Conservation (phyloP, 371 early-diverging fungal genomes). For the Apophysomyces variabilis region DNA sequence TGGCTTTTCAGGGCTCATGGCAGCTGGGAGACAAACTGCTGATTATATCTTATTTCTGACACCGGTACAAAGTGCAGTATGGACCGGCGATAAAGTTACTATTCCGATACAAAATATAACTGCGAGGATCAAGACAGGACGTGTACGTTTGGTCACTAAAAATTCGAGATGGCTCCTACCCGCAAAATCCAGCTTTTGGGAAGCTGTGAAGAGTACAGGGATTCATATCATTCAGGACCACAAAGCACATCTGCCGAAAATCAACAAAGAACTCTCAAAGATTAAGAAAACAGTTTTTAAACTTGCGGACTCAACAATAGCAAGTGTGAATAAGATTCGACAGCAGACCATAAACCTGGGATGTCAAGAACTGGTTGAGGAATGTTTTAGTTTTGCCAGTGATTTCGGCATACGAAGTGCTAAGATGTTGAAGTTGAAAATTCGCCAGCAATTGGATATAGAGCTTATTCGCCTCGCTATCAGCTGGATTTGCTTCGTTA, state of each 20-base stretch:
- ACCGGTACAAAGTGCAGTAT: constrained; percentile 61
- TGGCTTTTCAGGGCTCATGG: background rate
- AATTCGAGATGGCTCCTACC: constrained; percentile 46
- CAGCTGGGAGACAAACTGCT: constrained; percentile 22
- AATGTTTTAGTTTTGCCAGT: constrained; percentile 82
- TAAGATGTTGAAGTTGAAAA: constrained; percentile 61
- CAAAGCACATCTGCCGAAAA: constrained; percentile 58
- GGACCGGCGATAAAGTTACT: constrained; percentile 60
- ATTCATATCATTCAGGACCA: constrained; percentile 63
- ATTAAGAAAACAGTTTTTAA: constrained; percentile 62
- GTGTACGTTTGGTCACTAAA: constrained; percentile 69
- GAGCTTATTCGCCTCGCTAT: constrained; percentile 74
- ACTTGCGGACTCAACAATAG: constrained; percentile 58
- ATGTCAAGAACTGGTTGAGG: constrained; percentile 78
- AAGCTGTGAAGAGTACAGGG: constrained; percentile 46
- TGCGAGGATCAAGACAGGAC: constrained; percentile 62
- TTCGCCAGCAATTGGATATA: constrained; percentile 58
- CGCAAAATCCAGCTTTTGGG: constrained; percentile 54
- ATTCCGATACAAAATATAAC: constrained; percentile 46
- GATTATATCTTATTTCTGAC: constrained; percentile 61
- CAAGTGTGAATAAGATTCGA: constrained; percentile 59
- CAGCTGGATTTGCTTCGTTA: constrained; percentile 86
- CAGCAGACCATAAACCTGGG: constrained; percentile 53
- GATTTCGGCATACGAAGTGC: constrained; percentile 75
- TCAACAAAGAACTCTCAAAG: constrained; percentile 63